Evolutionary conservation across 371 early-diverging fungal genomes (phyloP).

Genomic region (Synchytrium microbalum): DNA sequence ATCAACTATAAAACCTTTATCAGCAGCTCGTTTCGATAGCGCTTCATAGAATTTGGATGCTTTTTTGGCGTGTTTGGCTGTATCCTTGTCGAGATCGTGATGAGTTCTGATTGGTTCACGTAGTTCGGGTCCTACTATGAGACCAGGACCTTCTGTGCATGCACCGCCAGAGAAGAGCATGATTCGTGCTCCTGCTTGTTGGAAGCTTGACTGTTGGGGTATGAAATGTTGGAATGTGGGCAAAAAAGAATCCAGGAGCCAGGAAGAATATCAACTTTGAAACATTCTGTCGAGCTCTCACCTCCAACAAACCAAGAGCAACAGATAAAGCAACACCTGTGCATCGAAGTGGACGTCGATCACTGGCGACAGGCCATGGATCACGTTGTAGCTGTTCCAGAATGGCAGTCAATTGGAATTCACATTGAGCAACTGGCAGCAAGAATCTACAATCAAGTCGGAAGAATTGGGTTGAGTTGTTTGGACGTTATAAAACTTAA

Average conservation of each 20-base stretch:
- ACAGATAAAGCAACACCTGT: conserved; percentile 97
- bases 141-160: conserved; percentile 97
- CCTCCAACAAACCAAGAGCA: conserved; percentile 92
- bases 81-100: conserved; percentile 94
- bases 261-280: not conserved
- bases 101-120: conserved; percentile 95
- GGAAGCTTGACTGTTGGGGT: conserved; percentile 64
- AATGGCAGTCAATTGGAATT: conserved; percentile 87
- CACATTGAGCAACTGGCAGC: conserved; percentile 86
- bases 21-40: conserved; percentile 80
- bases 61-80: conserved; percentile 85
- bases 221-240: not conserved
- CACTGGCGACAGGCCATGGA: conserved; percentile 97
- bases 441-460: conserved; percentile 76
- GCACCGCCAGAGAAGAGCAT: conserved; percentile 98
- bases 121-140: conserved; percentile 87
- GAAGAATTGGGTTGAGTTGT: too few relatives aligned
- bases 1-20: conserved; percentile 77
- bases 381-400: conserved; percentile 94
- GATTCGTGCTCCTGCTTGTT: conserved; percentile 90
- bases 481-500: not conserved
- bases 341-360: conserved; percentile 91
- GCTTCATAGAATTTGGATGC: conserved; percentile 88
- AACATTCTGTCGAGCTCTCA: conserved; percentile 9
- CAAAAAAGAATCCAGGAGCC: conserved; percentile 7